These are phyloP conservation scores for Fagopyrum tataricum DNA, from an alignment of 148 eudicot species.

Conservation along the genomic window DNA sequence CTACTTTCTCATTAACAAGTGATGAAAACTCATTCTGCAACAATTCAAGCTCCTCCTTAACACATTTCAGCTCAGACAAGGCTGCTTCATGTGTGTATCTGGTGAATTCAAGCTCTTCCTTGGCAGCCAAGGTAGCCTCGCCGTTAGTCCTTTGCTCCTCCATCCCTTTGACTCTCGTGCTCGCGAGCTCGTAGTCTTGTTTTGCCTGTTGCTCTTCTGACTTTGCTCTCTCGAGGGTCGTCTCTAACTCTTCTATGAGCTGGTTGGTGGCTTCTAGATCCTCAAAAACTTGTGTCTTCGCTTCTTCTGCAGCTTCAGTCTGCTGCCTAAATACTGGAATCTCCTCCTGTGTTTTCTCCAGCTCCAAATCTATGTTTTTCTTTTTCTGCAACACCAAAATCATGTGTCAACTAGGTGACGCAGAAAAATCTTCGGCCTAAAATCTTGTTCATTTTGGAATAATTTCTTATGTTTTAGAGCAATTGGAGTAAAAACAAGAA, in stretches of 20 bases:
- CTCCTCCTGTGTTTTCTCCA: constrained; percentile 58
- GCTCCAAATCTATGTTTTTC: constrained; percentile 57
- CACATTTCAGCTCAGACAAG: constrained; percentile 44
- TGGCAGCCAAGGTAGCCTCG: constrained; percentile 75
- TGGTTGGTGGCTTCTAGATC: constrained; percentile 74
- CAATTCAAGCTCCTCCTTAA: constrained; percentile 41
- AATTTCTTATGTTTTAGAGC: not conserved
- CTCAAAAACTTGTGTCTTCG: constrained; percentile 44
- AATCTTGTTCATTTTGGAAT: not conserved
- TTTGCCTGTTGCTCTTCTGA: constrained; percentile 78
- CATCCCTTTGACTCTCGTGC: constrained; percentile 67
- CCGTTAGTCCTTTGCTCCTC: constrained; percentile 80
- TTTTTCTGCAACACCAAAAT: constrained; percentile 38
- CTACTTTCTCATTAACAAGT: constrained; percentile 48
- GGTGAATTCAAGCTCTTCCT: constrained; percentile 77
- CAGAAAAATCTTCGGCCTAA: constrained; percentile 1
- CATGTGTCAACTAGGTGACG: not conserved
- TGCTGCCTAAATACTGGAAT: constrained; percentile 59
- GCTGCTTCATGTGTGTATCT: constrained; percentile 60
- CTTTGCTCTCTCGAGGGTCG: constrained; percentile 70
- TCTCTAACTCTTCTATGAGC: constrained; percentile 71
- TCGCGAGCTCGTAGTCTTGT: constrained; percentile 80
- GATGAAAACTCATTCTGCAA: constrained; percentile 44
- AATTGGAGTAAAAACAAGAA: too few species aligned
- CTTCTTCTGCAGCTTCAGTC: constrained; percentile 69